Percentiles rank a stretch among this genome's conserved stretches.
Evolutionary conservation across 2,329 filamentous ascomycete species (phyloP).

Genomic region (Penicillium crustosum): DNA sequence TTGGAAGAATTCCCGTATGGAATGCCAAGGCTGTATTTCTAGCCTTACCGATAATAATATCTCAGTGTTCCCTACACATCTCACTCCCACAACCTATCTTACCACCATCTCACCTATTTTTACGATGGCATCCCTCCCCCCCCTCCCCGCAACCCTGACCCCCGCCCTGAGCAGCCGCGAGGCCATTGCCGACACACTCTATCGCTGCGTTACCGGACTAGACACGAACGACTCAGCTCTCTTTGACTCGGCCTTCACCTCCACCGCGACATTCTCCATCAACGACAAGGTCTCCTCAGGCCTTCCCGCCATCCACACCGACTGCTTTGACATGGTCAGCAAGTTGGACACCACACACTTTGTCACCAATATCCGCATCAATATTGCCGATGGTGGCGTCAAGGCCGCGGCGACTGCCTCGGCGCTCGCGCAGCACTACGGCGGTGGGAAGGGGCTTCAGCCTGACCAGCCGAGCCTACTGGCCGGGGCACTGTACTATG

Average conservation of each 20-base stretch:
- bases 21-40: too few relatives aligned
- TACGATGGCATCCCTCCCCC: background rate
- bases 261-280: background rate
- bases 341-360: background rate
- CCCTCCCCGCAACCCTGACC: background rate
- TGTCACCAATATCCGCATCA: background rate
- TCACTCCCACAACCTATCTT: background rate
- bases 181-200: background rate
- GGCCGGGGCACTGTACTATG: background rate
- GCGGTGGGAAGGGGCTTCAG: background rate
- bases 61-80: background rate
- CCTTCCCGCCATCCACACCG: background rate
- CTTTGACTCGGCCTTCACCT: background rate
- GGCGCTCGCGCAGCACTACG: background rate
- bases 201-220: background rate
- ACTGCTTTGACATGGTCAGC: background rate
- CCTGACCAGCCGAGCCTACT: background rate
- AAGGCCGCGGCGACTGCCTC: background rate
- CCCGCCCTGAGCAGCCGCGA: background rate
- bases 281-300: background rate
- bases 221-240: background rate
- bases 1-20: background rate
- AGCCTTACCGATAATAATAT: too few relatives aligned
- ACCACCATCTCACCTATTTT: background rate
- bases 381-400: background rate